Evolutionary conservation across 2,329 filamentous ascomycete species (phyloP).

Genomic region (Cladosporium sp.): DNA sequence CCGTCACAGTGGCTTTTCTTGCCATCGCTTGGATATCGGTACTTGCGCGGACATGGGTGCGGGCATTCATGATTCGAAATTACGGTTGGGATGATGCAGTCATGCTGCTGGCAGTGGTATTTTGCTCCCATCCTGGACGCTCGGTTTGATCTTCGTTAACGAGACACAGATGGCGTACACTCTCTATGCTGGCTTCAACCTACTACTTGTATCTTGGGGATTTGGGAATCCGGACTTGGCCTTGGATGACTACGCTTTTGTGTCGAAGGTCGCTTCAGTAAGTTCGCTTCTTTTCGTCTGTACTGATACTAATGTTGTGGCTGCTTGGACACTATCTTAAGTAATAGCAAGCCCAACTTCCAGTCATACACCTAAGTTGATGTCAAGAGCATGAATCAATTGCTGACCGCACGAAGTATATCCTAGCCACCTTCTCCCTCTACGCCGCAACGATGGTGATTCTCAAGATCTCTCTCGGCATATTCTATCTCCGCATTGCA

Average conservation of each 20-base stretch:
- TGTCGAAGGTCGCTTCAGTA: not conserved
- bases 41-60: slow-evolving; percentile 35
- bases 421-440: slow-evolving; percentile 30
- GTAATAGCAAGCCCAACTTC: too few species aligned
- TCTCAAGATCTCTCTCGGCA: slow-evolving; percentile 39
- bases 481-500: slow-evolving; percentile 42
- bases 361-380: too few species aligned
- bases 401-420: slow-evolving; percentile 18
- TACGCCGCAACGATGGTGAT: slow-evolving; percentile 37
- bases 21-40: slow-evolving; percentile 34
- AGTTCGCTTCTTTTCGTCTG: not conserved
- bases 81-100: slow-evolving; percentile 41
- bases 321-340: not conserved
- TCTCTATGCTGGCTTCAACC: slow-evolving; percentile 10
- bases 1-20: slow-evolving; percentile 26
- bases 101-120: slow-evolving; percentile 36
- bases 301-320: too few species aligned
- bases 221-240: slow-evolving; percentile 1
- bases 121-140: not conserved
- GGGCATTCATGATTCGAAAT: slow-evolving; percentile 32
- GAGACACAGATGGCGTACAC: slow-evolving; percentile 1
- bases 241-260: not conserved
- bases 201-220: slow-evolving; percentile 4
- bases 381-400: not conserved
- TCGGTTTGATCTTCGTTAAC: not conserved